Evolutionary conservation across 192 early-diverging fungal species (phyloP), one percentile per base, ranked within the genome.

Genomic region (Chytriomyces sp.): DNA sequence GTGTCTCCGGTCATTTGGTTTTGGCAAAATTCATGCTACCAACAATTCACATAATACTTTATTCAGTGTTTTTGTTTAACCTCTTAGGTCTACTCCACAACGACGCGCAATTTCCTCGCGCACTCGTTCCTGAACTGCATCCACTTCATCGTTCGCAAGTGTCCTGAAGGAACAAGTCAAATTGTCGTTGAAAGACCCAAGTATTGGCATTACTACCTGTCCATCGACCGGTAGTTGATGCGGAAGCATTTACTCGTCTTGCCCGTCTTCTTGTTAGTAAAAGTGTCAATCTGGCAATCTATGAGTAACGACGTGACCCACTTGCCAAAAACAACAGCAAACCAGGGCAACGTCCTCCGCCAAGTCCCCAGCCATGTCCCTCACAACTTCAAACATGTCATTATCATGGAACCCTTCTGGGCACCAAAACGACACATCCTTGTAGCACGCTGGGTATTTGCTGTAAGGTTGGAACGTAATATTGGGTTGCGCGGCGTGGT

Each of bases 161-260:
- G 91, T 98, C 70, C 93, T 89, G 60, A 3, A 52, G 31, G n/a
- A 17, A 30, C 69, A 26, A 8, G 32, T n/a, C n/a, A n/a, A n/a
- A n/a, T n/a, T n/a, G n/a, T n/a, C 4, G 31, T 28, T 32, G 14
- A 26, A 40, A 56, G 52, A 8, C 12, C 2, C 28, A 52, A 32
- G 53, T 10, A 73, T 10, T 17, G 28, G 59, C 68, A 26, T 25
- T 10, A 60, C 52, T 81, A 88, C 89, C 90, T 88, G 77, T 99
- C 96, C 96, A 99, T 99, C 4, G 95, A 94, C 55, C 95, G 80
- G 72, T 98, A 99, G 75, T 90, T 91, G 73, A 99, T 96, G 52
- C 95, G 85, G 81, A 93, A 99, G 77, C 95, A 99, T 30, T 88
- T 81, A 66, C 94, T 95, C 32, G 83, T 81, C 57, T 82, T 85